Percentiles rank a stretch among this genome's conserved stretches.
These are phyloP conservation scores for Lecanicillium sp. DNA, from an alignment of 2,329 filamentous ascomycete species.

Conservation along the genomic window DNA sequence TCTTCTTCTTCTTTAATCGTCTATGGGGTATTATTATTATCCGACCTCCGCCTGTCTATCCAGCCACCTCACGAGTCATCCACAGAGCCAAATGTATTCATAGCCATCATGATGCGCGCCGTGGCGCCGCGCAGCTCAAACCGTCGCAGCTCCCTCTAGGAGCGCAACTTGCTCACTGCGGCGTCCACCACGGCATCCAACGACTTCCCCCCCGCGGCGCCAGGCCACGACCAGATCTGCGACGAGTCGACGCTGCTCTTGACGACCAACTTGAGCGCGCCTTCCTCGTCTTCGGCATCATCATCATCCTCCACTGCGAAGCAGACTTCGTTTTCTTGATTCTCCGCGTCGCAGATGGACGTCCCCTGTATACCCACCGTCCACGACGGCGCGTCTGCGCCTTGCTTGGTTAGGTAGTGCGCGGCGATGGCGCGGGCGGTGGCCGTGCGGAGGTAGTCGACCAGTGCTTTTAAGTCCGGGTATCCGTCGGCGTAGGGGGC, in stretches of 20 bases:
- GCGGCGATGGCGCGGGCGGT: slow-evolving; percentile 31
- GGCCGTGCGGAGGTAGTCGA: slow-evolving; percentile 38
- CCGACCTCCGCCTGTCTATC: too few relatives aligned
- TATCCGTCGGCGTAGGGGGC: slow-evolving; percentile 38
- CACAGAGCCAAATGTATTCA: too few relatives aligned
- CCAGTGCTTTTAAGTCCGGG: slow-evolving; percentile 33
- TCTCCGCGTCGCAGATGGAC: slow-evolving; percentile 20
- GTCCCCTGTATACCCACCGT: slow-evolving; percentile 23
- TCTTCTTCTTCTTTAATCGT: too few relatives aligned
- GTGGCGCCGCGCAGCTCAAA: too few relatives aligned
- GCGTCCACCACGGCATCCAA: slow-evolving; percentile 17
- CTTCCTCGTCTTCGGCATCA: background rate
- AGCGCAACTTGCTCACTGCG: slow-evolving; percentile 11
- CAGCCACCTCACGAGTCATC: too few relatives aligned
- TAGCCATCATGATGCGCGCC: too few relatives aligned
- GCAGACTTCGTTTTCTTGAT: slow-evolving; percentile 20
- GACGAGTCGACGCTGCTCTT: slow-evolving; percentile 8
- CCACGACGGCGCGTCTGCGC: slow-evolving; percentile 15
- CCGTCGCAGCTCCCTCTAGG: slow-evolving; percentile 11
- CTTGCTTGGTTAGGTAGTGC: slow-evolving; percentile 21
- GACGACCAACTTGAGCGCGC: slow-evolving; percentile 14
- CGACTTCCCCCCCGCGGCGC: slow-evolving; percentile 5
- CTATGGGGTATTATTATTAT: too few relatives aligned
- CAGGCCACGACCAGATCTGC: slow-evolving; percentile 22
- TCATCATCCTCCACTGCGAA: slow-evolving; percentile 20